Conservation (phyloP, 2,329 filamentous ascomycete species). For the Penicillium palitans region DNA sequence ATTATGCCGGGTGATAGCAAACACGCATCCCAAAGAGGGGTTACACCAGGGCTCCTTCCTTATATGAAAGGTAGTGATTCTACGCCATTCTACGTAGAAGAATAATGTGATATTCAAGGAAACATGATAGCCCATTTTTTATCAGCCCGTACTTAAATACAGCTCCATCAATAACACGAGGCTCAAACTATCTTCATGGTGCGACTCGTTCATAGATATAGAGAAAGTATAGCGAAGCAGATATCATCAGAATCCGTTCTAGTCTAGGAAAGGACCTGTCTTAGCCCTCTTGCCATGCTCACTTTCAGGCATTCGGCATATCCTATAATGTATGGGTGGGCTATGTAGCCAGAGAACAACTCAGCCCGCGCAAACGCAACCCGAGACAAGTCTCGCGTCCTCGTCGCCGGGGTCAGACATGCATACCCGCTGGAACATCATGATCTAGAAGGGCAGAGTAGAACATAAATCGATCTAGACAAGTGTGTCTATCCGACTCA, state of each 20-base stretch:
- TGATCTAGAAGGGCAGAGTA: neutral
- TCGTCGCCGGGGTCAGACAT: neutral
- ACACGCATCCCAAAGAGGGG: neutral
- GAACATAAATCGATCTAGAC: neutral
- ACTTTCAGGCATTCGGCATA: neutral
- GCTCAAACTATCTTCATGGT: no score
- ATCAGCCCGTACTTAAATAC: no score
- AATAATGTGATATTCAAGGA: neutral
- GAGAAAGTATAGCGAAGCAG: neutral
- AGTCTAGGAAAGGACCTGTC: no score
- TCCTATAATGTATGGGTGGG: neutral
- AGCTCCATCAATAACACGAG: no score
- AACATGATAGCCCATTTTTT: neutral
- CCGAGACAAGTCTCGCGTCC: neutral
- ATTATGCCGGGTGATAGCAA: neutral
- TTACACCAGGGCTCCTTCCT: neutral
- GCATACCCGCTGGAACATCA: neutral
- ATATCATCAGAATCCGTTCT: neutral
- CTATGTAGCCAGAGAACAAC: neutral
- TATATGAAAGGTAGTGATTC: neutral
- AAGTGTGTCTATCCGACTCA: neutral
- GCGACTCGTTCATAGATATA: neutral
- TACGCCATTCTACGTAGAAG: neutral
- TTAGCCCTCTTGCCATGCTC: neutral
- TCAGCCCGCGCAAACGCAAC: neutral